Evolutionary conservation across 495 filamentous ascomycete genomes (phyloP).

Genomic region (Amorphotheca resinae): DNA sequence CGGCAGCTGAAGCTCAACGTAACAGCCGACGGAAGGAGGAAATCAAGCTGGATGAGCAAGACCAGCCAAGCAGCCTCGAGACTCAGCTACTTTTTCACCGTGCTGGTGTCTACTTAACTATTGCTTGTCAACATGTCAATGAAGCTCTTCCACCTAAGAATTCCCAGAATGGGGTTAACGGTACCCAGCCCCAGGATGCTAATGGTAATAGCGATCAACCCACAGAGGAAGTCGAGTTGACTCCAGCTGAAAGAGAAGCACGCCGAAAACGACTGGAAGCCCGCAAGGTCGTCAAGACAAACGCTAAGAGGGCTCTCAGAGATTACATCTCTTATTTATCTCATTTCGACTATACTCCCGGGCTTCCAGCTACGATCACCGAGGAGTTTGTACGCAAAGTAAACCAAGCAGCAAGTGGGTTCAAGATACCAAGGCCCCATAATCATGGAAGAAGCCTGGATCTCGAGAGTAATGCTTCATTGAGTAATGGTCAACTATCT

Average conservation of each 20-base stretch:
- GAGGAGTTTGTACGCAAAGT: constrained; percentile 57
- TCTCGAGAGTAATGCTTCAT: constrained; percentile 19
- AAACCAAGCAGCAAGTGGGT: constrained; percentile 39
- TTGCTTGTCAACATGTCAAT: constrained; percentile 54
- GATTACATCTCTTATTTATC: constrained; percentile 59
- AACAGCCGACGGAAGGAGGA: constrained; percentile 35
- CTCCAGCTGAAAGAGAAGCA: constrained; percentile 29
- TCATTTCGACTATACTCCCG: constrained; percentile 64
- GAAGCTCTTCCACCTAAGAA: constrained; percentile 29
- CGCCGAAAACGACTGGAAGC: constrained; percentile 39
- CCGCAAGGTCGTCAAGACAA: constrained; percentile 50
- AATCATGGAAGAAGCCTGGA: constrained; percentile 17
- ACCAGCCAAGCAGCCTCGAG: constrained; percentile 62
- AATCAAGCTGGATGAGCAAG: constrained; percentile 47
- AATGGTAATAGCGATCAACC: constrained; percentile 7
- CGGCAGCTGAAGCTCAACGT: constrained; percentile 26
- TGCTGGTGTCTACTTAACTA: constrained; percentile 56
- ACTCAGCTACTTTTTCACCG: constrained; percentile 65
- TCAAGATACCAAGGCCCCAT: constrained; percentile 21
- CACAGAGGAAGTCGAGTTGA: constrained; percentile 12
- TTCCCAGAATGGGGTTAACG: constrained; percentile 14
- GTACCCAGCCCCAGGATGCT: constrained; percentile 10
- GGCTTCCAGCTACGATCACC: constrained; percentile 47
- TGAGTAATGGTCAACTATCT: constrained; percentile 24
- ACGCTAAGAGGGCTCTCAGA: constrained; percentile 60